A percentile compares a stretch with the other conserved stretches of the same genome.
Evolutionary conservation across 2,329 filamentous ascomycete genomes (phyloP).

Genomic region (Talaromyces amestolkiae): DNA sequence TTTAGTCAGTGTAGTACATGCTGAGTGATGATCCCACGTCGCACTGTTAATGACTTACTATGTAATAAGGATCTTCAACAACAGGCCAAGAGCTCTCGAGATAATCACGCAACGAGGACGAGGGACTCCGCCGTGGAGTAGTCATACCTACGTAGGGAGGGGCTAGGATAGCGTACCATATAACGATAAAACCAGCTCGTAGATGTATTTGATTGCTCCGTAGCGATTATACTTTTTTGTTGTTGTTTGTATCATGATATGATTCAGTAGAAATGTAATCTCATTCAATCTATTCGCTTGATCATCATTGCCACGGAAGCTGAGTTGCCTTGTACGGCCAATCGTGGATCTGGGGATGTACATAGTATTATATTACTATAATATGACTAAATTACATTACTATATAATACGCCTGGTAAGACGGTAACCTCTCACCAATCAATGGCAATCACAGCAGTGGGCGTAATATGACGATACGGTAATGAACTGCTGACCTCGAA

Average conservation of each 20-base stretch:
- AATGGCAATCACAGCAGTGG: not conserved
- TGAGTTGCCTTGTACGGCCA: not conserved
- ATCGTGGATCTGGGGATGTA: not conserved
- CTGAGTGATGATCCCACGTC: not conserved
- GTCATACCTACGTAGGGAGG: not conserved
- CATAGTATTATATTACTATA: not conserved
- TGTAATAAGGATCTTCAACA: conserved; percentile 7
- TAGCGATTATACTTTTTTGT: not conserved
- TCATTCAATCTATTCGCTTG: not conserved
- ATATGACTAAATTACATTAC: no score
- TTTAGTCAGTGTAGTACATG: not conserved
- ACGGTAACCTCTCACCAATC: not conserved
- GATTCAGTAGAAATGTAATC: not conserved
- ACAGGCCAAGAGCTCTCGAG: not conserved
- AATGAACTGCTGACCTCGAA: conserved; percentile 13
- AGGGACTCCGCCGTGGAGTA: not conserved
- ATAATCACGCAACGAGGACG: conserved; percentile 3
- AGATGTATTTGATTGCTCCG: not conserved
- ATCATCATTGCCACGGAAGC: conserved; percentile 5
- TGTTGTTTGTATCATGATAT: not conserved
- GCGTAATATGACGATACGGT: not conserved
- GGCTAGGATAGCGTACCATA: conserved; percentile 9
- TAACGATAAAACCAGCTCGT: not conserved
- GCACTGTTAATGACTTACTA: not conserved
- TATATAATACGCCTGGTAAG: not conserved